Evolutionary conservation across 495 filamentous ascomycete genomes (phyloP), one percentile per base, ranked within the genome.

Genomic region (Lepraria neglecta): DNA sequence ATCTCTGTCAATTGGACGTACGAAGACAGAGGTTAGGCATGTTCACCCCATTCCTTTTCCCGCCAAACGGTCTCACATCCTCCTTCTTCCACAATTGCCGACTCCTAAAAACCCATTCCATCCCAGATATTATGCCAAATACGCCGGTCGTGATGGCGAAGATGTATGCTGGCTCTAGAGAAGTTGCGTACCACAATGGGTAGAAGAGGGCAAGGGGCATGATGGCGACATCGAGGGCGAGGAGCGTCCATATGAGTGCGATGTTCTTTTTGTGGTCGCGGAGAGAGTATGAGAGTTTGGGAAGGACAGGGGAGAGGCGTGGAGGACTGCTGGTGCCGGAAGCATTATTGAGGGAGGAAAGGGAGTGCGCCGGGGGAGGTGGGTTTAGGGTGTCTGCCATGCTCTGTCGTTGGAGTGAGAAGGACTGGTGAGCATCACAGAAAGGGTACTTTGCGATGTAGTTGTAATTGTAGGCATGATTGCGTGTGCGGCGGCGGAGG

Each of bases 141-240:
- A 76, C 70, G 0, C 74, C 77, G 1, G 82, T 86, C 59, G 80
- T 80, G 54, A 85, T 83, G 12, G 76, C 78, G 68, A 85, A 84
- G 33, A 85, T 60, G 12, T 59, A 55, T 9, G 61, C 64, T n/a
- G 47, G 60, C 7, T 43, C 19, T 6, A 64, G 56, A 46, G 74
- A 70, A 19, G 78, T 82, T 52, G 69, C 73, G 66, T 83, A 84
- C 76, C 77, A 81, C 15, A 85, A 71, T 28, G 74, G 72, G 71
- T 77, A 86, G 65, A 84, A 85, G 12, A 86, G 70, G 3, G 70
- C 75, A 42, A 85, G 70, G 17, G 83, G 83, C 67, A 85, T 77
- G 19, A 70, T 75, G 14, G 81, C 67, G 21, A 74, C 77, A 64
- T 85, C 82, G 38, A 83, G 57, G 10, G 83, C 56, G 51, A 84